phyloP scores from a whole-genome alignment of 2,329 filamentous ascomycete species.

The Sporothrix euskadiensis region DNA sequence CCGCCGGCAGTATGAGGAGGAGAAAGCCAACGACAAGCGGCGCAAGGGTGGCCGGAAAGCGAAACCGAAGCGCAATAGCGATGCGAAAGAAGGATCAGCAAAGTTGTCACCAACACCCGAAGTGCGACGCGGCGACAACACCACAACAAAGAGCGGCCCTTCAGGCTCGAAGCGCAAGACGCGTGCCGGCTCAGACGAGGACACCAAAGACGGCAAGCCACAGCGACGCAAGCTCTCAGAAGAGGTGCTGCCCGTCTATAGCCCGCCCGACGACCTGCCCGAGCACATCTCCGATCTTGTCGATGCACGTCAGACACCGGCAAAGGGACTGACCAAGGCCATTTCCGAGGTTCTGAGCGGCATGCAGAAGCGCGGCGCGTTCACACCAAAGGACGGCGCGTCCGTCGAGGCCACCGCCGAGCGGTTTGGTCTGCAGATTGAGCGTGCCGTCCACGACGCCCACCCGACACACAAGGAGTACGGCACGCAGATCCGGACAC shows the following conservation, averaged over 20 bases:
- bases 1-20: slow-evolving; percentile 62
- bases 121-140: slow-evolving; percentile 41
- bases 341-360: slow-evolving; percentile 66
- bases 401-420: slow-evolving; percentile 66
- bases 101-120: slow-evolving; percentile 45
- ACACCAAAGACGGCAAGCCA: slow-evolving; percentile 49
- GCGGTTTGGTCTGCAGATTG: slow-evolving; percentile 74
- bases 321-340: slow-evolving; percentile 68
- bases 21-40: slow-evolving; percentile 60
- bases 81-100: slow-evolving; percentile 52
- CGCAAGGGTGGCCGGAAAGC: slow-evolving; percentile 60
- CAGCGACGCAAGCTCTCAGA: slow-evolving; percentile 60
- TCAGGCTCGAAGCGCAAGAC: slow-evolving; percentile 54
- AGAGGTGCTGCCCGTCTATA: slow-evolving; percentile 49
- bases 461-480: slow-evolving; percentile 57
- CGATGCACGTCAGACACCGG: slow-evolving; percentile 65
- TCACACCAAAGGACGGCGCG: slow-evolving; percentile 62
- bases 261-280: slow-evolving; percentile 54
- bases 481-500: slow-evolving; percentile 66
- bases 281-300: slow-evolving; percentile 58
- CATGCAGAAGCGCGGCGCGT: slow-evolving; percentile 65
- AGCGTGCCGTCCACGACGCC: slow-evolving; percentile 65
- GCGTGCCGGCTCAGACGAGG: slow-evolving; percentile 58
- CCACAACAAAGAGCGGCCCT: neutral
- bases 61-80: slow-evolving; percentile 66